Evolutionary conservation across 2,329 filamentous ascomycete genomes (phyloP).

Genomic region (Macrophomina pseudophaseolina): DNA sequence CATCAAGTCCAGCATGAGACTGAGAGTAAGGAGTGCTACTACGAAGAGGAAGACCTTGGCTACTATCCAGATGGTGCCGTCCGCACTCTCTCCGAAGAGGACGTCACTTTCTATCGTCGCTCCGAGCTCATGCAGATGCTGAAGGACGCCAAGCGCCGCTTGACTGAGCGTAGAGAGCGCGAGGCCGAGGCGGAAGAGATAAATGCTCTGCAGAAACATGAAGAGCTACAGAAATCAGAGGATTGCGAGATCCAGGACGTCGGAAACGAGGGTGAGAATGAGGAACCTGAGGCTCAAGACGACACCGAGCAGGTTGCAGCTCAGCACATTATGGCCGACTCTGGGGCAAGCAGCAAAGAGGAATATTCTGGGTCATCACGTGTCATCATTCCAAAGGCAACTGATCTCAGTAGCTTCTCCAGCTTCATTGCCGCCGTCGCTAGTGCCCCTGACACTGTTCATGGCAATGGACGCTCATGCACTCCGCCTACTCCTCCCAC

Average conservation of each 20-base stretch:
- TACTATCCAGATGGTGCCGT: slow-evolving; percentile 88
- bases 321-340: too few relatives aligned
- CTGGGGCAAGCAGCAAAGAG: not conserved
- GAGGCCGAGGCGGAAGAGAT: slow-evolving; percentile 22
- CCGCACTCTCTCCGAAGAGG: slow-evolving; percentile 87
- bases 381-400: too few relatives aligned
- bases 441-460: not conserved
- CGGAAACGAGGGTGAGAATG: not conserved
- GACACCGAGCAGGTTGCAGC: not conserved
- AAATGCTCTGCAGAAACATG: not conserved
- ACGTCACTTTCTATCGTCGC: slow-evolving; percentile 88
- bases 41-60: slow-evolving; percentile 66
- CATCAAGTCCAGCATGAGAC: slow-evolving; percentile 19
- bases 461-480: not conserved
- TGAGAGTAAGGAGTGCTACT: slow-evolving; percentile 41
- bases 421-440: not conserved
- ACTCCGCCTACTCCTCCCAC: slow-evolving; percentile 2
- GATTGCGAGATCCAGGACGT: not conserved
- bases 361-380: not conserved
- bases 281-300: not conserved
- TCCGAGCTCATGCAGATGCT: slow-evolving; percentile 71
- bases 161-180: slow-evolving; percentile 28
- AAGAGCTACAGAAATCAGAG: not conserved
- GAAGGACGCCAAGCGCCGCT: slow-evolving; percentile 2
- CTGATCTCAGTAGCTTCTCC: too few relatives aligned